Percentiles rank a stretch among this genome's conserved stretches.
phyloP scores from a whole-genome alignment of 2,329 filamentous ascomycete species.

The Aaosphaeria pasadenensis region DNA sequence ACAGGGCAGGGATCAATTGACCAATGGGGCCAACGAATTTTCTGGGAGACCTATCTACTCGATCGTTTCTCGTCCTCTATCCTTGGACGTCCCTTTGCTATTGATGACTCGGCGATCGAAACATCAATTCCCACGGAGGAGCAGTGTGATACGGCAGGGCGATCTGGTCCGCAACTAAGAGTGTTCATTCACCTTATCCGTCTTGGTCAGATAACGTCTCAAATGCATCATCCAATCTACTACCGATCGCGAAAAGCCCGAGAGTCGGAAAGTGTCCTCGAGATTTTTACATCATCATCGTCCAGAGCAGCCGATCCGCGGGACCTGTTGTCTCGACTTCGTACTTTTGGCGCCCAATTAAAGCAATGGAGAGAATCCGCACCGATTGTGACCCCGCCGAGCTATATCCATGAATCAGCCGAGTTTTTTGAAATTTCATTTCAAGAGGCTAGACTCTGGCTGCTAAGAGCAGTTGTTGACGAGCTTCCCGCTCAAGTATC shows the following conservation, averaged over 20 bases:
- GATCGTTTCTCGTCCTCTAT: slow-evolving; percentile 46
- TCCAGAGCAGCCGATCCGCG: slow-evolving; percentile 9
- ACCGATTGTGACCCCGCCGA: slow-evolving; percentile 31
- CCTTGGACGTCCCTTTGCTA: slow-evolving; percentile 42
- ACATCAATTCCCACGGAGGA: slow-evolving; percentile 36
- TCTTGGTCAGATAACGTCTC: slow-evolving; percentile 42
- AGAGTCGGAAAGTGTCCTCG: not conserved
- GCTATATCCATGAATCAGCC: slow-evolving; percentile 41
- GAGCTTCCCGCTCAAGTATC: slow-evolving; percentile 18
- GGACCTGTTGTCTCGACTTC: no score
- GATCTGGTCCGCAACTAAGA: slow-evolving; percentile 24
- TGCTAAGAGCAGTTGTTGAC: slow-evolving; percentile 43
- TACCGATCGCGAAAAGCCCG: not conserved
- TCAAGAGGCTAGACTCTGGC: slow-evolving; percentile 40
- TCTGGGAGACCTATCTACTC: slow-evolving; percentile 48
- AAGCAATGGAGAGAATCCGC: slow-evolving; percentile 31
- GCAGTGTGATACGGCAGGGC: slow-evolving; percentile 22
- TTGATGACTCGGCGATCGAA: slow-evolving; percentile 40
- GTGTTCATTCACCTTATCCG: slow-evolving; percentile 40
- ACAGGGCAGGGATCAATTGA: slow-evolving; percentile 22
- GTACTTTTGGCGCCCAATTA: not conserved
- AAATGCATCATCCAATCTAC: slow-evolving; percentile 21
- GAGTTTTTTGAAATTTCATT: slow-evolving; percentile 47
- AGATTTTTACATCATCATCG: slow-evolving; percentile 10
- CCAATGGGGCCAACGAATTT: slow-evolving; percentile 40